Conservation (phyloP, 2,329 filamentous ascomycete species). For the Penicillium sp. region DNA sequence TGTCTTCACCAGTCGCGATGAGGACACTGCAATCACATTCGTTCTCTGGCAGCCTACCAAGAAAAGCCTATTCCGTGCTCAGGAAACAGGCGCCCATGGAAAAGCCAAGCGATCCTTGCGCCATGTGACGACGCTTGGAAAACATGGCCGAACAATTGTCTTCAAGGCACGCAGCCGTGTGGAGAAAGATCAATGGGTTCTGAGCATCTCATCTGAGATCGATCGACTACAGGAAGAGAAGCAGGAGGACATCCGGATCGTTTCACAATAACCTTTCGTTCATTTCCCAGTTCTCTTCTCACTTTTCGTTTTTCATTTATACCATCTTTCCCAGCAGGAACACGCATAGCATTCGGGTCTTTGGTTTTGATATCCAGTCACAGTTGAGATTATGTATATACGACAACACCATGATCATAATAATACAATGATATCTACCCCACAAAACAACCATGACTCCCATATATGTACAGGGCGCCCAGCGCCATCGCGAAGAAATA, state of each 20-base stretch:
- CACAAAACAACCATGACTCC: not conserved
- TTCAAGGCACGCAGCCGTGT: slow-evolving; percentile 68
- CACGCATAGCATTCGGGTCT: slow-evolving; percentile 5
- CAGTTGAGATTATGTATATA: not conserved
- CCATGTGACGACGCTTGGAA: slow-evolving; percentile 64
- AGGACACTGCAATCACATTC: slow-evolving; percentile 69
- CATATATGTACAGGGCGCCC: slow-evolving; percentile 17
- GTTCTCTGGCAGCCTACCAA: slow-evolving; percentile 67
- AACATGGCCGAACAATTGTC: slow-evolving; percentile 65
- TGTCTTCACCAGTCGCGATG: slow-evolving; percentile 64
- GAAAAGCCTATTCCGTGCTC: slow-evolving; percentile 59
- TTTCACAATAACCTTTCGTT: slow-evolving; percentile 23
- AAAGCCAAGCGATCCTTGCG: slow-evolving; percentile 55
- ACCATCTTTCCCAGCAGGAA: slow-evolving; percentile 5
- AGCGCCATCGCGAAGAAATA: not conserved
- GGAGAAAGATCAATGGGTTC: slow-evolving; percentile 70
- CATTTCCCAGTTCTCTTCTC: not conserved
- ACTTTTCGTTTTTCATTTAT: not conserved
- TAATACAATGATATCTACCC: slow-evolving; percentile 21
- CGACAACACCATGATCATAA: slow-evolving; percentile 13
- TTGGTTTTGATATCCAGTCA: not conserved
- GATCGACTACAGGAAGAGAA: slow-evolving; percentile 57
- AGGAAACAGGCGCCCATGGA: slow-evolving; percentile 44
- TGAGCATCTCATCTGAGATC: slow-evolving; percentile 69
- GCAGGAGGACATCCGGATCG: slow-evolving; percentile 56